Conservation (phyloP, 768 basidiomycete species). For the Podaxis mareebaensis region DNA sequence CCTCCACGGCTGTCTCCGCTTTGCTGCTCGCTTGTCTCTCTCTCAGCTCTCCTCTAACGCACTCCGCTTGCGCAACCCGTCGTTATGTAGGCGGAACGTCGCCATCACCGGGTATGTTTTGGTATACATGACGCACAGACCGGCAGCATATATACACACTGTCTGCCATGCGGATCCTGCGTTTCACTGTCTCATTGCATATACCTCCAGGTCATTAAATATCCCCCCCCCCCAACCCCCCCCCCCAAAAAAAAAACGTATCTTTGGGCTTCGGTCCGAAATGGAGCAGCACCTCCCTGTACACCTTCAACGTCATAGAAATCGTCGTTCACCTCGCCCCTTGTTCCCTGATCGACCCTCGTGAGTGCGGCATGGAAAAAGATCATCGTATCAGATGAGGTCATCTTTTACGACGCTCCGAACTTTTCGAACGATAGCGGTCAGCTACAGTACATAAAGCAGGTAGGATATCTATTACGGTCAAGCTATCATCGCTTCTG, state of each 20-base stretch:
- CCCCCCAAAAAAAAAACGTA: neutral
- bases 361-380: neutral
- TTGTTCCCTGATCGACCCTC: neutral
- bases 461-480: neutral
- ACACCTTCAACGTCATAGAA: neutral
- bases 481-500: neutral
- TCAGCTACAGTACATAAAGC: neutral
- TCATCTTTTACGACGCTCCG: neutral
- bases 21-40: neutral
- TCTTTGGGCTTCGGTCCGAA: constrained; percentile 1
- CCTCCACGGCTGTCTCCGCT: constrained; percentile 10
- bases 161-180: neutral
- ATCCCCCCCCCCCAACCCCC: too few relatives aligned
- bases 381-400: neutral
- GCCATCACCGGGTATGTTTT: neutral
- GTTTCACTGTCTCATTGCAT: too few relatives aligned
- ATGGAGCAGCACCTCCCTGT: neutral
- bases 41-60: neutral
- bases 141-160: neutral
- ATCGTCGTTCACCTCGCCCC: neutral
- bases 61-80: too few relatives aligned
- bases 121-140: neutral
- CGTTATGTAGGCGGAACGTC: too few relatives aligned
- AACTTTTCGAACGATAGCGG: neutral
- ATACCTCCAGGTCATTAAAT: neutral